Conservation (phyloP, 2,329 filamentous ascomycete species). For the Podosphaera fusca region DNA sequence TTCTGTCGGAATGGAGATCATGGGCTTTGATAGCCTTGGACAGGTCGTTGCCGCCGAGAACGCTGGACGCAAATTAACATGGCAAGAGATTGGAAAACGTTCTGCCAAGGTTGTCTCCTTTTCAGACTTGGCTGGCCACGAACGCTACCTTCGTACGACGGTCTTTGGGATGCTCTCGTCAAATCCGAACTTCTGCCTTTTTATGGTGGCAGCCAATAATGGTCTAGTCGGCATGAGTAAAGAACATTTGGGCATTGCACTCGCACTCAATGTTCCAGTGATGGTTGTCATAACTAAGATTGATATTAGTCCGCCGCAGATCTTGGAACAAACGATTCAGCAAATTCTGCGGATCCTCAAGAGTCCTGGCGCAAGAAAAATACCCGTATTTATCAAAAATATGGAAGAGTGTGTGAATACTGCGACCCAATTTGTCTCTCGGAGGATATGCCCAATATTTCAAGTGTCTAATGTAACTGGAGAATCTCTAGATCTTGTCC, state of each 20-base stretch:
- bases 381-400: constrained; percentile 85
- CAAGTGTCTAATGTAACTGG: constrained; percentile 97
- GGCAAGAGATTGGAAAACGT: constrained; percentile 91
- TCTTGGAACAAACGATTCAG: constrained; percentile 76
- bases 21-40: constrained; percentile 81
- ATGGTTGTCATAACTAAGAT: constrained; percentile 98
- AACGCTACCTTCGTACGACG: constrained; percentile 83
- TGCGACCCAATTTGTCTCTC: constrained; percentile 83
- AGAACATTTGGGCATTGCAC: constrained; percentile 84
- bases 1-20: constrained; percentile 95
- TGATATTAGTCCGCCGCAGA: constrained; percentile 90
- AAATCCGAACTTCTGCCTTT: constrained; percentile 87
- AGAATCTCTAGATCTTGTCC: constrained; percentile 69
- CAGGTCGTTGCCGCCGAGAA: constrained; percentile 62
- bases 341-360: constrained; percentile 87
- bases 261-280: constrained; percentile 86
- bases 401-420: constrained; percentile 86
- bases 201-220: constrained; percentile 98
- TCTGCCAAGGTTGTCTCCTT: constrained; percentile 95
- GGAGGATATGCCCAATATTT: constrained; percentile 90
- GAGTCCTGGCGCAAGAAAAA: constrained; percentile 79
- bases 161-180: constrained; percentile 88
- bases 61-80: constrained; percentile 69
- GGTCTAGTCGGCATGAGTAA: constrained; percentile 95
- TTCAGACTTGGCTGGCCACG: constrained; percentile 84